phyloP scores from a whole-genome alignment of 768 basidiomycete genomes.

The Trametes villosa region DNA sequence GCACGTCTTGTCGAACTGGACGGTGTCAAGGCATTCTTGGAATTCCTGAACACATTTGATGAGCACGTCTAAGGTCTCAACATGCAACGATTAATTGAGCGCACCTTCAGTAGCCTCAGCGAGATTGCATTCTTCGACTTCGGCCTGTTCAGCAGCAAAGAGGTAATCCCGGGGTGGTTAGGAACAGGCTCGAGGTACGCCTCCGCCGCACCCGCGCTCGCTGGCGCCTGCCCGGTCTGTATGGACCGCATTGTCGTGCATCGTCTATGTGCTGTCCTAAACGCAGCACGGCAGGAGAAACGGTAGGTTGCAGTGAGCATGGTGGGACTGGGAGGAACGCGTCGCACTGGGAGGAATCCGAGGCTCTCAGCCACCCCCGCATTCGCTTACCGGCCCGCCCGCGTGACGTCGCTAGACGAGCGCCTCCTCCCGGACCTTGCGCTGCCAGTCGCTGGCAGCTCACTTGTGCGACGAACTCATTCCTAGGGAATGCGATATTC shows the following conservation, averaged over 20 bases:
- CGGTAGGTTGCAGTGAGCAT: conserved; percentile 13
- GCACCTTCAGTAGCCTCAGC: conserved; percentile 65
- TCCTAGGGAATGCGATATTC: background rate
- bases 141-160: conserved; percentile 80
- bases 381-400: conserved; percentile 5
- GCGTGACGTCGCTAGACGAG: background rate
- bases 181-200: conserved; percentile 54
- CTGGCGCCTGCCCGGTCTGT: conserved; percentile 8
- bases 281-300: background rate
- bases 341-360: background rate
- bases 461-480: too few relatives aligned
- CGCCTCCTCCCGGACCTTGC: background rate
- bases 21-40: conserved; percentile 65
- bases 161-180: conserved; percentile 67
- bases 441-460: background rate
- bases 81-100: conserved; percentile 21
- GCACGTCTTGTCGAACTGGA: conserved; percentile 70
- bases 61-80: conserved; percentile 7
- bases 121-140: conserved; percentile 90
- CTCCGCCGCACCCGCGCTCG: conserved; percentile 35
- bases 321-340: background rate
- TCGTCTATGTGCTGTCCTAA: background rate
- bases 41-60: conserved; percentile 57
- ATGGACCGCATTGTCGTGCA: conserved; percentile 5
- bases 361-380: conserved; percentile 20